A percentile compares a stretch with the other conserved stretches of the same genome.
Evolutionary conservation across 2,329 filamentous ascomycete species (phyloP).

Genomic region (Juglanconis sp.): DNA sequence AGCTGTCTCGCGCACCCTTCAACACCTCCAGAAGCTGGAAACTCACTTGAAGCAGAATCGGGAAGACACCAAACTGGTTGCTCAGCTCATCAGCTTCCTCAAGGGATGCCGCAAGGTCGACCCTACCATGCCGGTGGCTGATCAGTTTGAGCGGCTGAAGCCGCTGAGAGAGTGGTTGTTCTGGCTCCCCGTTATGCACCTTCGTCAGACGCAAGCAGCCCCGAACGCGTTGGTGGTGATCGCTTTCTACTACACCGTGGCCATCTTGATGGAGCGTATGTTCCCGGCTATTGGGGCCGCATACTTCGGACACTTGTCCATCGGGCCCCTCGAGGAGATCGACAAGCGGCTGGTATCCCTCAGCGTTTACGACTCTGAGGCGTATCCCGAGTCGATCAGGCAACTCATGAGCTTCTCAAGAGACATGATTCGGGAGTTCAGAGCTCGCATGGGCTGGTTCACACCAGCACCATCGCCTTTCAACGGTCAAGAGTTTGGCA

Average conservation of each 20-base stretch:
- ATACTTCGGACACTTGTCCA: constrained; percentile 78
- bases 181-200: constrained; percentile 84
- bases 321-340: constrained; percentile 83
- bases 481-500: constrained; percentile 31
- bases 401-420: constrained; percentile 71
- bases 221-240: constrained; percentile 78
- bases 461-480: constrained; percentile 54
- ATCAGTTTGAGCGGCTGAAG: constrained; percentile 88
- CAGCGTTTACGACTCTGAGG: constrained; percentile 57
- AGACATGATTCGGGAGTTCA: constrained; percentile 66
- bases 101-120: constrained; percentile 70
- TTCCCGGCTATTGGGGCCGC: constrained; percentile 89
- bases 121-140: constrained; percentile 67
- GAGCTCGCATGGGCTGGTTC: constrained; percentile 65
- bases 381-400: constrained; percentile 49
- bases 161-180: constrained; percentile 90
- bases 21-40: constrained; percentile 67
- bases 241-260: constrained; percentile 87
- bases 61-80: constrained; percentile 66
- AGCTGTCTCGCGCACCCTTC: constrained; percentile 63
- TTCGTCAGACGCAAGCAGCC: constrained; percentile 74
- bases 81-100: constrained; percentile 69
- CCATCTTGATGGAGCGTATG: constrained; percentile 81
- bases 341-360: constrained; percentile 69
- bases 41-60: constrained; percentile 64